These are phyloP conservation scores for Cladosporium austrohemisphaericum DNA, from an alignment of 2,329 filamentous ascomycete species.

Conservation along the genomic window DNA sequence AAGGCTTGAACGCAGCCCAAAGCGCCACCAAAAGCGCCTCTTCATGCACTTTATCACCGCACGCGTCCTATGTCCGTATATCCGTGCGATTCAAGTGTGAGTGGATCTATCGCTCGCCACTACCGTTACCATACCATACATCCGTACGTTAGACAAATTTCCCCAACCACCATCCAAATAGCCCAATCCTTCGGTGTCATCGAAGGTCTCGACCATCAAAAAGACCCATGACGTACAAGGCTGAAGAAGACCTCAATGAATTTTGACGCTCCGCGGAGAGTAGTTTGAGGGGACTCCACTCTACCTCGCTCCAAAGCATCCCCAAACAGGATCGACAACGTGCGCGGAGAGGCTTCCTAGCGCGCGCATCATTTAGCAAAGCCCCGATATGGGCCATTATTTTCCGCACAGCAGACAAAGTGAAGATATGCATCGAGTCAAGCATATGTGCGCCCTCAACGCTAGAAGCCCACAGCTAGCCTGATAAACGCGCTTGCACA, in stretches of 20 bases:
- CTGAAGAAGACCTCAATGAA: not conserved
- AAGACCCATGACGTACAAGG: constrained; percentile 6
- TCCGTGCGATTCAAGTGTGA: not conserved
- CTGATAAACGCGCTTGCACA: too few species aligned
- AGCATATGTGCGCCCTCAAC: too few species aligned
- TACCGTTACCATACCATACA: not conserved
- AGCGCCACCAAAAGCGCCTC: not conserved
- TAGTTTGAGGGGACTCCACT: too few species aligned
- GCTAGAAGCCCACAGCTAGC: too few species aligned
- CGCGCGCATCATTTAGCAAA: too few species aligned
- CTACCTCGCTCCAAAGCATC: constrained; percentile 3
- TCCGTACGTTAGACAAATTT: not conserved
- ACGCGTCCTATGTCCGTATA: not conserved
- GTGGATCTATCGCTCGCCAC: not conserved
- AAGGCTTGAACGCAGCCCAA: not conserved
- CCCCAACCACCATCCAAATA: not conserved
- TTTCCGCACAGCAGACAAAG: too few species aligned
- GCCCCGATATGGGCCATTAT: too few species aligned
- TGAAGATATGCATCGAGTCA: too few species aligned
- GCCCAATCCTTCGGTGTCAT: not conserved
- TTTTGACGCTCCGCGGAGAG: constrained; percentile 8
- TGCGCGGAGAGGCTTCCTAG: constrained; percentile 3
- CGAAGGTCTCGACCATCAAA: not conserved
- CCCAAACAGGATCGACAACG: constrained; percentile 7
- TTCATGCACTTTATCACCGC: not conserved